phyloP scores from a whole-genome alignment of 306 rosid species.

The Crotalaria pallida region DNA sequence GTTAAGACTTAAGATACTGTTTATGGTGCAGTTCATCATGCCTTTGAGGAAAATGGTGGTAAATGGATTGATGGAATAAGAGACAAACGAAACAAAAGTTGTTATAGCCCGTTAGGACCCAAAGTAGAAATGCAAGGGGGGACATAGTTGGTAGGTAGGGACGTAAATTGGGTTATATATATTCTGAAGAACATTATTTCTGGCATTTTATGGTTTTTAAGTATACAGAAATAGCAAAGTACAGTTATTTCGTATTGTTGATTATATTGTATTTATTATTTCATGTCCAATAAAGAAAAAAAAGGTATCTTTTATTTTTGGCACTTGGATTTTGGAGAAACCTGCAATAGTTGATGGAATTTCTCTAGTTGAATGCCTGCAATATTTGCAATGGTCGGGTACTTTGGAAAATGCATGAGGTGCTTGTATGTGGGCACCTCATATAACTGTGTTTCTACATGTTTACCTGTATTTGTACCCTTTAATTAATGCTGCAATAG shows the following conservation, averaged over 20 bases:
- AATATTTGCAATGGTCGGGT: constrained; percentile 18
- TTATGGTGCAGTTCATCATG: constrained; percentile 24
- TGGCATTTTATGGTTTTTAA: constrained; percentile 36
- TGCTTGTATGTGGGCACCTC: constrained; percentile 26
- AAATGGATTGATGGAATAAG: constrained; percentile 24
- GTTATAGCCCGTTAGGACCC: constrained; percentile 29
- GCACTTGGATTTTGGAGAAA: constrained; percentile 17
- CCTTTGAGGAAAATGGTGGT: constrained; percentile 28
- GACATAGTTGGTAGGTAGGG: constrained; percentile 55
- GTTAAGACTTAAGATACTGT: constrained; percentile 33
- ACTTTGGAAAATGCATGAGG: not conserved
- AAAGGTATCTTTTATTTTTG: not conserved
- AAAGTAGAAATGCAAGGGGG: constrained; percentile 30
- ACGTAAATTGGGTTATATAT: constrained; percentile 42
- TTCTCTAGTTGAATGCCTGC: constrained; percentile 6
- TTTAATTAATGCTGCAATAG: constrained; percentile 17
- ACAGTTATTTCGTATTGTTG: constrained; percentile 48
- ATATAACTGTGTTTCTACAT: constrained; percentile 8
- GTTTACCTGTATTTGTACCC: constrained; percentile 22
- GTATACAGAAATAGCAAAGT: constrained; percentile 53
- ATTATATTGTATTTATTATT: constrained; percentile 48
- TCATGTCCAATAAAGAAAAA: constrained; percentile 52
- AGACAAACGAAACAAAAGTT: constrained; percentile 28
- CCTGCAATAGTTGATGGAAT: constrained; percentile 21
- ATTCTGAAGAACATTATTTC: constrained; percentile 53